A percentile compares a stretch with the other conserved stretches of the same genome.
Conservation (phyloP, 1,139 yeast species). For the Lodderomyces margitis region DNA sequence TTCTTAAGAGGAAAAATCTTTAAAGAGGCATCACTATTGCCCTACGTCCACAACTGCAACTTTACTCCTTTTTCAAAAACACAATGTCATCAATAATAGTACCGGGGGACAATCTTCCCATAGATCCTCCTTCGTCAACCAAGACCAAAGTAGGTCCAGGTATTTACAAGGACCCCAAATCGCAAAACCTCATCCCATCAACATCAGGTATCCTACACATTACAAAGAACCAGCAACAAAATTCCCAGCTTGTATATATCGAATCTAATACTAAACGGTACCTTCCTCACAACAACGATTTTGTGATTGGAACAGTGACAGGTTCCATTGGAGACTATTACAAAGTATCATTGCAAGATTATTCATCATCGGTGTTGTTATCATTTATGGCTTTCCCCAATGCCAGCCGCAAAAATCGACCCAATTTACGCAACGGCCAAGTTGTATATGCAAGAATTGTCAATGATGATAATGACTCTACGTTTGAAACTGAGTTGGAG, state of each 20-base stretch:
- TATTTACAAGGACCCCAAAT: constrained; percentile 35
- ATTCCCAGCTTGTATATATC: constrained; percentile 34
- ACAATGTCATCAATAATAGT: constrained; percentile 20
- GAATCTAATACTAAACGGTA: constrained; percentile 65
- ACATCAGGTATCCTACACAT: constrained; percentile 36
- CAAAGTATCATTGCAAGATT: constrained; percentile 68
- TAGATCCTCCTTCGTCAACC: constrained; percentile 17
- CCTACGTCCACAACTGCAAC: background rate
- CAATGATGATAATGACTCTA: constrained; percentile 54
- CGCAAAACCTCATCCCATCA: constrained; percentile 36
- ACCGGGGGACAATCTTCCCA: constrained; percentile 41
- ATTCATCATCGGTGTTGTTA: constrained; percentile 62
- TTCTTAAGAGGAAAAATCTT: background rate
- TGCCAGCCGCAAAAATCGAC: constrained; percentile 90
- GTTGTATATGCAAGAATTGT: constrained; percentile 77
- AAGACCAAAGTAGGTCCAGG: constrained; percentile 46
- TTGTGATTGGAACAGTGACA: constrained; percentile 72
- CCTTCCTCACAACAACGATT: constrained; percentile 73
- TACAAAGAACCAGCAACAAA: constrained; percentile 27
- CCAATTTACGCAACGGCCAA: constrained; percentile 74
- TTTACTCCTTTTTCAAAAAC: no score
- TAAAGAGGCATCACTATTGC: no score
- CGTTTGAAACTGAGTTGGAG: constrained; percentile 79
- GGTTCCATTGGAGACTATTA: constrained; percentile 75
- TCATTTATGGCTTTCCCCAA: constrained; percentile 88